Evolutionary conservation across 2,329 filamentous ascomycete species (phyloP).

Genomic region (Ampelomyces quisqualis): DNA sequence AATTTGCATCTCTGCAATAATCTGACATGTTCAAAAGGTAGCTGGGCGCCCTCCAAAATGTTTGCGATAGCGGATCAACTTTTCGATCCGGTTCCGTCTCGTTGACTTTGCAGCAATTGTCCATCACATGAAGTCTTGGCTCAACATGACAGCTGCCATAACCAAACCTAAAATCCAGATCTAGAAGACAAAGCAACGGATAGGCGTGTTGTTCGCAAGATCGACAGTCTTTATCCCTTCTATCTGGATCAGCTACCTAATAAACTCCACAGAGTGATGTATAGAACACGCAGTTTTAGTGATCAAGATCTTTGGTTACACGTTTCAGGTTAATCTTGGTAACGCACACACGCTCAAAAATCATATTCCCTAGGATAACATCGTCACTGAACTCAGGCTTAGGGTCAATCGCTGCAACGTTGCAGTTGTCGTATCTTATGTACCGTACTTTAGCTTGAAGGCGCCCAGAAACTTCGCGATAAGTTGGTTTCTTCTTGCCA

Average conservation of each 20-base stretch:
- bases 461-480: conserved; percentile 57
- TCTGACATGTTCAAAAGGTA: too few species aligned
- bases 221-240: conserved; percentile 22
- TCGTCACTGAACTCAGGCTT: conserved; percentile 18
- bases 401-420: conserved; percentile 21
- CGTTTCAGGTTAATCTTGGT: conserved; percentile 19
- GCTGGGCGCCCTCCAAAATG: too few species aligned
- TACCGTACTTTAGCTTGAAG: conserved; percentile 61
- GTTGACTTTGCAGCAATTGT: too few species aligned
- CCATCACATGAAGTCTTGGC: too few species aligned
- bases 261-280: conserved; percentile 23
- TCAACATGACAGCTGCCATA: too few species aligned
- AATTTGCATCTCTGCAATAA: too few species aligned
- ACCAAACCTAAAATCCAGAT: conserved; percentile 17
- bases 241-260: conserved; percentile 24
- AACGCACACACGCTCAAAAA: conserved; percentile 26
- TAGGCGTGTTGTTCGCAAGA: conserved; percentile 21
- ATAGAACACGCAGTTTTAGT: not conserved
- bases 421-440: conserved; percentile 25
- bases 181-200: conserved; percentile 24
- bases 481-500: conserved; percentile 42
- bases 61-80: too few species aligned
- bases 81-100: too few species aligned
- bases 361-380: conserved; percentile 16
- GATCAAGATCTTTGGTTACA: not conserved